Percentiles rank a stretch among this genome's conserved stretches.
These are phyloP conservation scores for Microbotryomycetes sp. DNA, from an alignment of 1,284 basidiomycete genomes.

Conservation along the genomic window DNA sequence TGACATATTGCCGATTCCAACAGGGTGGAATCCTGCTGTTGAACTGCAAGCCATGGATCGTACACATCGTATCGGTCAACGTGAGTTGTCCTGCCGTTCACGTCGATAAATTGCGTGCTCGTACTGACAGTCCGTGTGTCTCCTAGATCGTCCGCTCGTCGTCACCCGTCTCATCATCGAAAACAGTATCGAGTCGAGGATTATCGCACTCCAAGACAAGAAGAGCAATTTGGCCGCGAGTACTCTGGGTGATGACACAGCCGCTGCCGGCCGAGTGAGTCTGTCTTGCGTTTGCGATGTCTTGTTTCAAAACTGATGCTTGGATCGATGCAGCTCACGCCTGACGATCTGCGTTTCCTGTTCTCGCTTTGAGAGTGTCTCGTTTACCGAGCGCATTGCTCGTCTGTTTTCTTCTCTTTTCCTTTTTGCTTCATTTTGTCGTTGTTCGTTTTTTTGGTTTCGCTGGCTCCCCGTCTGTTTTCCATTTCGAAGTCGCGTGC, in stretches of 20 bases:
- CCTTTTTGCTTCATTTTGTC: neutral
- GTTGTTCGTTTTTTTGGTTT: neutral
- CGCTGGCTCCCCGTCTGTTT: too few species aligned
- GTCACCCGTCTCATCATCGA: constrained; percentile 92
- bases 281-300: neutral
- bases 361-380: constrained; percentile 13
- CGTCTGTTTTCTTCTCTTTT: neutral
- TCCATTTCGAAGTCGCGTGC: neutral
- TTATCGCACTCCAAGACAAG: constrained; percentile 84
- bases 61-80: constrained; percentile 49
- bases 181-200: constrained; percentile 79
- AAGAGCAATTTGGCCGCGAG: constrained; percentile 47
- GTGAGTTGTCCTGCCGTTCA: neutral
- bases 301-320: neutral
- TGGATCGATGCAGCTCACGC: constrained; percentile 53
- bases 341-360: constrained; percentile 64
- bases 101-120: neutral
- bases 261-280: neutral
- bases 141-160: constrained; percentile 80
- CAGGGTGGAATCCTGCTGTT: constrained; percentile 60
- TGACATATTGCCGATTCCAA: constrained; percentile 1
- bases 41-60: constrained; percentile 81
- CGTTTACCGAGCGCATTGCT: too few species aligned
- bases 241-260: constrained; percentile 28
- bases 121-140: neutral